phyloP scores from a whole-genome alignment of 192 early-diverging fungal genomes.

The Entomortierella lignicola region DNA sequence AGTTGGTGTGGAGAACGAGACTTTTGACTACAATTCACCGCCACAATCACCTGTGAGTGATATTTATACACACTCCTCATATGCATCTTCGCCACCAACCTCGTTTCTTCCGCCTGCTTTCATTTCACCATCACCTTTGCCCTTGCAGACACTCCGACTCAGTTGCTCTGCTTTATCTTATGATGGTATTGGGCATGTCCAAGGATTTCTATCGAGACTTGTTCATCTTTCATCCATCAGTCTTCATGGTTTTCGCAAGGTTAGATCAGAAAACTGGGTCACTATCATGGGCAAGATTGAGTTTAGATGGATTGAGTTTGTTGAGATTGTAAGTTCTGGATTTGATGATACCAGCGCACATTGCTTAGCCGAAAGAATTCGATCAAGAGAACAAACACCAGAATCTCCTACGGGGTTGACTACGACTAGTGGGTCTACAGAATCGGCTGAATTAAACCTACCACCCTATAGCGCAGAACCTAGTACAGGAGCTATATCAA shows the following conservation, averaged over 20 bases:
- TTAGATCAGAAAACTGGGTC: slow-evolving; percentile 23
- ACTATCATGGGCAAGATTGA: slow-evolving; percentile 23
- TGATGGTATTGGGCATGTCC: slow-evolving; percentile 12
- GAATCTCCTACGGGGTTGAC: neutral
- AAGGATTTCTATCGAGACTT: slow-evolving; percentile 30
- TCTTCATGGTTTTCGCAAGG: slow-evolving; percentile 42
- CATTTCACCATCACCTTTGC: slow-evolving; percentile 16
- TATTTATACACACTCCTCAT: slow-evolving; percentile 7
- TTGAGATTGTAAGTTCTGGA: slow-evolving; percentile 42
- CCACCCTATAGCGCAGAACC: slow-evolving; percentile 8
- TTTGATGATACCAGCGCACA: slow-evolving; percentile 32
- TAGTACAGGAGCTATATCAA: neutral
- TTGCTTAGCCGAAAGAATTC: slow-evolving; percentile 35
- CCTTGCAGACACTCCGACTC: slow-evolving; percentile 25
- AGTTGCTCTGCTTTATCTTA: slow-evolving; percentile 21
- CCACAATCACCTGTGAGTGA: slow-evolving; percentile 2
- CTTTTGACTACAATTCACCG: slow-evolving; percentile 3
- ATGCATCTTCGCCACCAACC: slow-evolving; percentile 8
- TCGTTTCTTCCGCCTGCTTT: slow-evolving; percentile 10
- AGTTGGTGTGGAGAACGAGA: neutral
- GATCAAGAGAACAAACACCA: slow-evolving; percentile 8
- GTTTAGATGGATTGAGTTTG: slow-evolving; percentile 38
- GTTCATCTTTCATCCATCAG: slow-evolving; percentile 35
- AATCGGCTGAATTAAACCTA: neutral
- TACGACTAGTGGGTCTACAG: neutral